A percentile compares a stretch with the other conserved stretches of the same genome.
phyloP scores from a whole-genome alignment of 352 stramenopile species.

The Pythium oligandrum region DNA sequence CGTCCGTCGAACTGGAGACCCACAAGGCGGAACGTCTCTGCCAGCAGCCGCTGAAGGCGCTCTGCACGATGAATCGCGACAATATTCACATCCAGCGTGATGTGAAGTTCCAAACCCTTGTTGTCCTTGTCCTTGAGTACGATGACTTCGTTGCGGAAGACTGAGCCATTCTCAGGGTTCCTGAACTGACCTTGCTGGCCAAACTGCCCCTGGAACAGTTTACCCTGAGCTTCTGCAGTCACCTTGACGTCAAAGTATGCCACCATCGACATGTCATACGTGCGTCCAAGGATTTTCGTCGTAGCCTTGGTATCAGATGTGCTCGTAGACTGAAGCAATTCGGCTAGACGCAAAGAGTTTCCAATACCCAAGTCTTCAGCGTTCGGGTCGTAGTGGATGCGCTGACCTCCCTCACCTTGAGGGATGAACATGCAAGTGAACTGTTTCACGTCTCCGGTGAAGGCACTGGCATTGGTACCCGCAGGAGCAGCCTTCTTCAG shows the following conservation, averaged over 20 bases:
- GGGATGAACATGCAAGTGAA: slow-evolving; percentile 45
- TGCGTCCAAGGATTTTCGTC: slow-evolving; percentile 37
- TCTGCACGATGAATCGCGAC: slow-evolving; percentile 50
- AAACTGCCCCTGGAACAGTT: slow-evolving; percentile 36
- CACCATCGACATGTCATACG: slow-evolving; percentile 53
- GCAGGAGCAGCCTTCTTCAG: slow-evolving; percentile 22
- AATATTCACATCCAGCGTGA: slow-evolving; percentile 36
- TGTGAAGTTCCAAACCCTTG: slow-evolving; percentile 26
- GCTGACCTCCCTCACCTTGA: slow-evolving; percentile 35
- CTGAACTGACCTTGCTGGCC: slow-evolving; percentile 25
- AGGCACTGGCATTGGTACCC: slow-evolving; percentile 1
- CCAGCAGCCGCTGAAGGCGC: slow-evolving; percentile 41
- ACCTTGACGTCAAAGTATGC: slow-evolving; percentile 54
- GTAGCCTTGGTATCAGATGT: background rate
- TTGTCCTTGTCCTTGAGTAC: slow-evolving; percentile 38
- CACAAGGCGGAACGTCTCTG: slow-evolving; percentile 60
- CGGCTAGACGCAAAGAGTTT: slow-evolving; percentile 28
- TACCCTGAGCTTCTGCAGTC: slow-evolving; percentile 23
- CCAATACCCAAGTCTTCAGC: slow-evolving; percentile 35
- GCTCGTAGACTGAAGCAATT: slow-evolving; percentile 21
- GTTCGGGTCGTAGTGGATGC: slow-evolving; percentile 39
- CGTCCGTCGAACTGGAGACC: slow-evolving; percentile 52
- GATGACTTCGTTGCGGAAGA: slow-evolving; percentile 28
- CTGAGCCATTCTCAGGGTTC: slow-evolving; percentile 17
- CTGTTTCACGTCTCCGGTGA: slow-evolving; percentile 28